Conservation (phyloP, 129 eudicot species). For the Logfia minima region DNA sequence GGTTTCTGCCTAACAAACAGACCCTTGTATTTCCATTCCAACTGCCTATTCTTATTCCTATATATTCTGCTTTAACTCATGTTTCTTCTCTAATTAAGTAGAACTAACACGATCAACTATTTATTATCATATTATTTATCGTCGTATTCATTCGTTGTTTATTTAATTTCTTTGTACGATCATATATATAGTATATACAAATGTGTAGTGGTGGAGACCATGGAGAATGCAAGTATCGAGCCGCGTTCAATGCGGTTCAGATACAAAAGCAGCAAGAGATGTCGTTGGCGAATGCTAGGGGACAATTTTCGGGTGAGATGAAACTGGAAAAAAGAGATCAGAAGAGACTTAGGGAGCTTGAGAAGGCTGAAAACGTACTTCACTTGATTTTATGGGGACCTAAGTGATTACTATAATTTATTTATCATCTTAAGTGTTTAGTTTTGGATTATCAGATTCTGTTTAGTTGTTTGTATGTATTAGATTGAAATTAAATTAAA, state of each 20-base stretch:
- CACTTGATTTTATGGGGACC: slow-evolving; percentile 41
- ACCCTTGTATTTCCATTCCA: slow-evolving; percentile 3
- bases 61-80: slow-evolving; percentile 8
- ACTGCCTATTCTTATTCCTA: not conserved
- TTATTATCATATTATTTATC: not conserved
- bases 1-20: slow-evolving; percentile 17
- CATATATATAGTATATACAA: not conserved
- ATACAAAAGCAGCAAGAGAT: not conserved
- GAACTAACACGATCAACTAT: not conserved
- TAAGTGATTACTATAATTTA: slow-evolving; percentile 1
- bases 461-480: not conserved
- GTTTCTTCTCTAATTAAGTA: not conserved
- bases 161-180: not conserved
- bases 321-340: slow-evolving; percentile 22
- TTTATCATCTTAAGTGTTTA: not conserved
- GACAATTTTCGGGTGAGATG: slow-evolving; percentile 17
- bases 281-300: not conserved
- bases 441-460: not conserved
- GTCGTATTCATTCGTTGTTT: not conserved
- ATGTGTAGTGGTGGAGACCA: slow-evolving; percentile 33
- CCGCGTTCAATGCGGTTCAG: slow-evolving; percentile 25
- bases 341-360: slow-evolving; percentile 26
- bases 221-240: slow-evolving; percentile 16
- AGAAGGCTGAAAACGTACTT: slow-evolving; percentile 33
- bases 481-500: not conserved